These are phyloP conservation scores for Alternaria ethzedia DNA, from an alignment of 2,329 filamentous ascomycete genomes.

Conservation along the genomic window DNA sequence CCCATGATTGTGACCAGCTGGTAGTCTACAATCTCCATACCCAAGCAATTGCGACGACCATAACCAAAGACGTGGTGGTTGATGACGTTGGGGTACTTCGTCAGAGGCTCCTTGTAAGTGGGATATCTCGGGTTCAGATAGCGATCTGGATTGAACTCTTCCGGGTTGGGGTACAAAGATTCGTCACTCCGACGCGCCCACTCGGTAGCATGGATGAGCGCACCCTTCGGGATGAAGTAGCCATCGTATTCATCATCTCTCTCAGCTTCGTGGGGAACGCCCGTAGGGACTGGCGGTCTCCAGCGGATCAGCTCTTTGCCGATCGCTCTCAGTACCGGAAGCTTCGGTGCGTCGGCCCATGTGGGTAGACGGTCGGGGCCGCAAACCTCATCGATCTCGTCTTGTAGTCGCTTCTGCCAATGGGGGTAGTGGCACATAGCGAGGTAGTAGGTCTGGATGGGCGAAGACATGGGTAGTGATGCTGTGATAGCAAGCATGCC, in stretches of 20 bases:
- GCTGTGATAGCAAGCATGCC: constrained; percentile 7
- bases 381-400: constrained; percentile 64
- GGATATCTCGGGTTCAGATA: constrained; percentile 52
- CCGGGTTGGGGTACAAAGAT: constrained; percentile 64
- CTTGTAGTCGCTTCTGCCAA: constrained; percentile 61
- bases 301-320: constrained; percentile 26
- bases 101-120: constrained; percentile 18
- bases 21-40: constrained; percentile 20
- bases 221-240: constrained; percentile 25
- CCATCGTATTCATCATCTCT: constrained; percentile 24
- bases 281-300: constrained; percentile 21
- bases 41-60: constrained; percentile 19
- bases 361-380: constrained; percentile 39
- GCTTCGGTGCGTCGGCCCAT: constrained; percentile 9
- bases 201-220: constrained; percentile 20
- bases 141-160: constrained; percentile 64
- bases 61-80: constrained; percentile 19
- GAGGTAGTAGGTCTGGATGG: constrained; percentile 12
- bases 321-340: constrained; percentile 15
- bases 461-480: constrained; percentile 5
- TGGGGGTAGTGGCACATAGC: constrained; percentile 52
- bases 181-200: constrained; percentile 62
- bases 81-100: constrained; percentile 13
- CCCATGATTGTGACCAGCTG: constrained; percentile 13
- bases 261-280: constrained; percentile 17